Evolutionary conservation across 139 green algal species (phyloP).

Genomic region (Trebouxia sp.): DNA sequence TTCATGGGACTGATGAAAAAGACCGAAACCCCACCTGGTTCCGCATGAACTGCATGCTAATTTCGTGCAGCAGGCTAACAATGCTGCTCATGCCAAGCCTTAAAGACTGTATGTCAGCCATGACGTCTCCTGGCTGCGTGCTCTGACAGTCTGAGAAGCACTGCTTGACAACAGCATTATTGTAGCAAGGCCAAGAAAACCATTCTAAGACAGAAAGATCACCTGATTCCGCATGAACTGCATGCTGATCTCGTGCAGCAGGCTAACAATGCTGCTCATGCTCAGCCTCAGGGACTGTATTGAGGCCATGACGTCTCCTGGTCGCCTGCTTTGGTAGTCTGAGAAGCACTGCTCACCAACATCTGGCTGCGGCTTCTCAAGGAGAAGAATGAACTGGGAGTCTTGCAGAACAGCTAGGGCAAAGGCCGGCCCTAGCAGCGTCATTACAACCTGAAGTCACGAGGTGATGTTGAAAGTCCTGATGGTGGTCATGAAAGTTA

Average conservation of each 20-base stretch:
- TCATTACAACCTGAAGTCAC: neutral
- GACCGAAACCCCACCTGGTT: conserved; percentile 10
- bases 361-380: conserved; percentile 35
- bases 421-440: conserved; percentile 80
- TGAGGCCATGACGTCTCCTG: conserved; percentile 46
- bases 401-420: conserved; percentile 61
- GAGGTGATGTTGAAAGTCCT: neutral
- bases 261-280: conserved; percentile 45
- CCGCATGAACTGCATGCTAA: no score
- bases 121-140: no score
- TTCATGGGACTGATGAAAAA: no score
- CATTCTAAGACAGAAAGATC: no score
- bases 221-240: conserved; percentile 59
- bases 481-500: no score
- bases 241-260: conserved; percentile 66
- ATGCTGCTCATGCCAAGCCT: conserved; percentile 56
- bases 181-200: no score
- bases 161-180: conserved; percentile 48
- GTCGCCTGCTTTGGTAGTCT: neutral
- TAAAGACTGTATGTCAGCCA: conserved; percentile 51
- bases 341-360: conserved; percentile 57
- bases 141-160: conserved; percentile 56
- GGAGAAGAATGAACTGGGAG: neutral
- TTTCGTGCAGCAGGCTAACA: conserved; percentile 26
- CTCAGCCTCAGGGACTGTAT: conserved; percentile 60